Conservation (phyloP, 768 basidiomycete species). For the Auricularia sp. region DNA sequence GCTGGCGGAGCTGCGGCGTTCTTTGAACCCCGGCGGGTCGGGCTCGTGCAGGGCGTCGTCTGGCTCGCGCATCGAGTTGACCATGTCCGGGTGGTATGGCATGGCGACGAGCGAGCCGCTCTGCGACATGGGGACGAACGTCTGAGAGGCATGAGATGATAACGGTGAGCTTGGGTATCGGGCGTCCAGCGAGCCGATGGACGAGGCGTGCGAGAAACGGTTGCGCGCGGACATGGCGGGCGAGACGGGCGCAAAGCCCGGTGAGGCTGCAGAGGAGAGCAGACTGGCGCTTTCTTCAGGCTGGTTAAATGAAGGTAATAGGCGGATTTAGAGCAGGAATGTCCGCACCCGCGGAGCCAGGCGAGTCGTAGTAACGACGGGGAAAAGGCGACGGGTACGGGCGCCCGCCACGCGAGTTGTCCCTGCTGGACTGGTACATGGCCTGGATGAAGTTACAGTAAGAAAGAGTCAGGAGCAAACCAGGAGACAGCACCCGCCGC, state of each 20-base stretch:
- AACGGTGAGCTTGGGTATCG: neutral
- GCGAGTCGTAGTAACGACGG: neutral
- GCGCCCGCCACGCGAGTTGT: neutral
- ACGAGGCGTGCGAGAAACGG: constrained; percentile 10
- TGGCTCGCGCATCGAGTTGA: constrained; percentile 28
- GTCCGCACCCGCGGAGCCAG: too few species aligned
- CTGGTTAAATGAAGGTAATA: too few species aligned
- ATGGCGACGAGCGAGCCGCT: neutral
- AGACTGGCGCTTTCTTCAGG: neutral
- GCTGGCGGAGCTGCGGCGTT: constrained; percentile 31
- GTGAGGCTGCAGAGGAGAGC: neutral
- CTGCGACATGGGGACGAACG: neutral
- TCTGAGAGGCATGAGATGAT: neutral
- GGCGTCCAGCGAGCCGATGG: constrained; percentile 8
- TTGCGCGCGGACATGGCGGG: constrained; percentile 3
- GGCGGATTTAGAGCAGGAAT: too few species aligned
- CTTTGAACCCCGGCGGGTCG: constrained; percentile 52
- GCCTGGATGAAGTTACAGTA: too few species aligned
- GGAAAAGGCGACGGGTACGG: neutral
- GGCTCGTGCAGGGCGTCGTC: constrained; percentile 89
- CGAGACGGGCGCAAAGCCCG: neutral
- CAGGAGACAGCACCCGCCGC: too few species aligned
- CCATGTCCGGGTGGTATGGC: constrained; percentile 16
- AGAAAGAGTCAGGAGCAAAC: too few species aligned
- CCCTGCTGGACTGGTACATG: neutral